Percentiles rank a stretch among this genome's conserved stretches.
These are phyloP conservation scores for Candida ulmi DNA, from an alignment of 805 yeast genomes.

Conservation along the genomic window DNA sequence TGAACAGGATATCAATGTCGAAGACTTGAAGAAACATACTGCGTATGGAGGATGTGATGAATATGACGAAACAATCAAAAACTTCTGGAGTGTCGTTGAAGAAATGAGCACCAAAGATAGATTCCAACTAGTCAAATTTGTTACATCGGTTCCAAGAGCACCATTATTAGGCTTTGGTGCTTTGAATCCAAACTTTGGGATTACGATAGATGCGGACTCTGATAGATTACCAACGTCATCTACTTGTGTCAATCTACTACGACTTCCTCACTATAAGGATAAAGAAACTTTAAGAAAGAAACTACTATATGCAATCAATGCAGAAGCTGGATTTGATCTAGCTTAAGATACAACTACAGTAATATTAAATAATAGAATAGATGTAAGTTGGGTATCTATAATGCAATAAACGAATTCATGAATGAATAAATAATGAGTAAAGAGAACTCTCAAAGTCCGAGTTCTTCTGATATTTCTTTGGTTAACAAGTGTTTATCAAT, in stretches of 20 bases:
- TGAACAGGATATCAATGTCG: slow-evolving; percentile 58
- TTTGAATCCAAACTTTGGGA: slow-evolving; percentile 74
- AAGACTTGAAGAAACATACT: slow-evolving; percentile 60
- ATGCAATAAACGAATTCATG: neutral
- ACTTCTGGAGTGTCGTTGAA: slow-evolving; percentile 71
- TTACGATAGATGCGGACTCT: slow-evolving; percentile 47
- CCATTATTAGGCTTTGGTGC: slow-evolving; percentile 83
- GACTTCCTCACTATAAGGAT: slow-evolving; percentile 75
- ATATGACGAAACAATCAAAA: slow-evolving; percentile 50
- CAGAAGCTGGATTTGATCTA: slow-evolving; percentile 85
- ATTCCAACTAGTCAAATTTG: slow-evolving; percentile 71
- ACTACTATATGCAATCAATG: slow-evolving; percentile 69
- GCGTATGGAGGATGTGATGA: slow-evolving; percentile 60
- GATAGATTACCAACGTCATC: slow-evolving; percentile 76
- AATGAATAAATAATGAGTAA: neutral
- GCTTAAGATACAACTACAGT: no score
- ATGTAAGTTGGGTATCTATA: no score
- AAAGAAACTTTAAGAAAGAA: slow-evolving; percentile 54
- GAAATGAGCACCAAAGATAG: slow-evolving; percentile 64
- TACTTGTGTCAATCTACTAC: slow-evolving; percentile 85
- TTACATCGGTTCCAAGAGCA: slow-evolving; percentile 87
- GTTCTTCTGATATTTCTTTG: slow-evolving; percentile 17
- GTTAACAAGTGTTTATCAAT: slow-evolving; percentile 11
- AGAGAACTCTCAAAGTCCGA: slow-evolving; percentile 5
- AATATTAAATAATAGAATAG: no score